Conservation (phyloP, 495 filamentous ascomycete genomes). For the Choiromyces venosus region DNA sequence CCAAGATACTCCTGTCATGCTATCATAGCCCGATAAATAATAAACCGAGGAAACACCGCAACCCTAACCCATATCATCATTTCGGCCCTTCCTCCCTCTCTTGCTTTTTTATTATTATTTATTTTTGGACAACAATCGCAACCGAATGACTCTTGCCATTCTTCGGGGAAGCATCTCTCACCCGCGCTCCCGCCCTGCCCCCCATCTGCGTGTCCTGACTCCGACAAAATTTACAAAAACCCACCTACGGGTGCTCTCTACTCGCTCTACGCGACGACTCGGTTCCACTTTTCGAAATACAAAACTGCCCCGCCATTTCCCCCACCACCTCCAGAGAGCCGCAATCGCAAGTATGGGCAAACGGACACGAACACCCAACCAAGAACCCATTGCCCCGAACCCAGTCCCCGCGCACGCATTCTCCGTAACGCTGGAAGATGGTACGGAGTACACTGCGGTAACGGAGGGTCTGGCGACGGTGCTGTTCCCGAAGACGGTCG, state of each 20-base stretch:
- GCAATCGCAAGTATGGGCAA: conserved; percentile 36
- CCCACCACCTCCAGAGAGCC: background rate
- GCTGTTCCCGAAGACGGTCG: conserved; percentile 51
- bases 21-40: too few species aligned
- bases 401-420: conserved; percentile 30
- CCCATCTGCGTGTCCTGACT: background rate
- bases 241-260: background rate
- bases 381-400: conserved; percentile 18
- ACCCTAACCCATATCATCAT: background rate
- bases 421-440: conserved; percentile 45
- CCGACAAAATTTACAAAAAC: background rate
- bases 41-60: too few species aligned
- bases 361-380: conserved; percentile 20
- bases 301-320: background rate
- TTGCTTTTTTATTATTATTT: background rate
- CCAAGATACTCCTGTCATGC: too few species aligned
- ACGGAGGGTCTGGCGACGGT: conserved; percentile 66
- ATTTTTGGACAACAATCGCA: background rate
- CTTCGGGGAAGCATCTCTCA: background rate
- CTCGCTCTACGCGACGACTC: background rate
- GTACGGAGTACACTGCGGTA: conserved; percentile 56
- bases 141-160: background rate
- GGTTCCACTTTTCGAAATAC: background rate
- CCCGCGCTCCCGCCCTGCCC: background rate
- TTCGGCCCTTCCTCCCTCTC: background rate